phyloP scores from a whole-genome alignment of 306 rosid species.

The Vigna radiata region DNA sequence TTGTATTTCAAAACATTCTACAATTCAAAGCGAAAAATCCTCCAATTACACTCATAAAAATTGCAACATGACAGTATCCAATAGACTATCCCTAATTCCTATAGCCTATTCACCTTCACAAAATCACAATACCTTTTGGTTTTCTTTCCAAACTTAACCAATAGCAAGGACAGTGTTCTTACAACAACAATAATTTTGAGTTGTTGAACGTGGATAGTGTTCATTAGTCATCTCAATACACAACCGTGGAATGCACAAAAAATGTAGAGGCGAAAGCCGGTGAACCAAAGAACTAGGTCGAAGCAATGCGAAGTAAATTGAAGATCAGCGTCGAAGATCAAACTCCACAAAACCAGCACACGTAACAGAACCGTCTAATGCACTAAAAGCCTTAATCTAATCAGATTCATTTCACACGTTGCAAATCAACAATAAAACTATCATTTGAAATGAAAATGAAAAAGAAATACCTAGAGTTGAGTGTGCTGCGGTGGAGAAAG shows the following conservation, averaged over 20 bases:
- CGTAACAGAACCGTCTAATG: conserved; percentile 3
- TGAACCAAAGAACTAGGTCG: conserved; percentile 38
- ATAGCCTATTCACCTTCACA: conserved; percentile 9
- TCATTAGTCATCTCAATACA: neutral
- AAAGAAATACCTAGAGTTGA: conserved; percentile 17
- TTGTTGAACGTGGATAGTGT: neutral
- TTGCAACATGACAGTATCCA: neutral
- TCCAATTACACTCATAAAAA: conserved; percentile 2
- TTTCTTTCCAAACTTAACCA: conserved; percentile 5
- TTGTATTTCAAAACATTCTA: neutral
- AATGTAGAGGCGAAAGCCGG: neutral
- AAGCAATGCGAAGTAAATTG: neutral
- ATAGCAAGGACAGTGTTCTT: neutral
- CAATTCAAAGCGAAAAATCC: neutral
- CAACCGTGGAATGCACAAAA: neutral
- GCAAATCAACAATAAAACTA: conserved; percentile 25
- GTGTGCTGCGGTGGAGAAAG: neutral
- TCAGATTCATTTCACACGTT: neutral
- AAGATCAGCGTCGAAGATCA: conserved; percentile 28
- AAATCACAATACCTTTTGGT: conserved; percentile 4
- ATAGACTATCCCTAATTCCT: neutral
- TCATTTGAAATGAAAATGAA: neutral
- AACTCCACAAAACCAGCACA: conserved; percentile 25
- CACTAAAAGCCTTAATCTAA: neutral
- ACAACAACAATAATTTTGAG: neutral